Percentiles rank a stretch among this genome's conserved stretches.
Evolutionary conservation across 371 early-diverging fungal genomes (phyloP).

Genomic region (Mortierella sp.): DNA sequence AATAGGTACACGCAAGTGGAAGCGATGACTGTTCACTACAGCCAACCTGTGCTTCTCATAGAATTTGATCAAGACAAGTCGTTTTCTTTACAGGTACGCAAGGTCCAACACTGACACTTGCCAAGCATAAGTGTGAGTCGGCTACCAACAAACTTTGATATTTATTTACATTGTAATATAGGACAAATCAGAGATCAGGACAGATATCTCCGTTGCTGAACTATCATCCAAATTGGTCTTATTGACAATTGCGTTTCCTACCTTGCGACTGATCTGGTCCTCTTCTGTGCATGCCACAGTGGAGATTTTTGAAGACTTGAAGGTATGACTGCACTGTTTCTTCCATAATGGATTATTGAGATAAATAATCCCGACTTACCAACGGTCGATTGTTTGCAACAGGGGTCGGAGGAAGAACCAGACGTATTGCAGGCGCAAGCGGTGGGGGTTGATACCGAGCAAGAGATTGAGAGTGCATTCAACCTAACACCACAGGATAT

Average conservation of each 20-base stretch:
- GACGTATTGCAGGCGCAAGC: slow-evolving; percentile 74
- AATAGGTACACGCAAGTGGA: slow-evolving; percentile 88
- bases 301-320: slow-evolving; percentile 89
- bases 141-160: neutral
- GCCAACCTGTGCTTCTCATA: slow-evolving; percentile 86
- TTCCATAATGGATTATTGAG: neutral
- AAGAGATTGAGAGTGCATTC: slow-evolving; percentile 72
- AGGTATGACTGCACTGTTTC: slow-evolving; percentile 61
- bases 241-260: slow-evolving; percentile 89
- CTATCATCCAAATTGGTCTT: slow-evolving; percentile 83
- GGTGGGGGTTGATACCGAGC: slow-evolving; percentile 78
- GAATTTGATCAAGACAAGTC: slow-evolving; percentile 94
- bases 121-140: neutral
- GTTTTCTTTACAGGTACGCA: slow-evolving; percentile 74
- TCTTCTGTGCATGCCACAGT: slow-evolving; percentile 88
- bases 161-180: neutral
- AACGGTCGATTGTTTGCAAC: neutral
- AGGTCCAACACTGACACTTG: slow-evolving; percentile 8
- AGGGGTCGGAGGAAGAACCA: slow-evolving; percentile 85
- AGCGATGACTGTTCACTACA: slow-evolving; percentile 90
- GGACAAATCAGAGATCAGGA: slow-evolving; percentile 65
- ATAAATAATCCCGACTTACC: neutral
- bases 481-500: slow-evolving; percentile 84
- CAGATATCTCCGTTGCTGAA: slow-evolving; percentile 69
- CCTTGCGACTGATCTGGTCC: slow-evolving; percentile 92